These are phyloP conservation scores for Macrolepiota albuminosa DNA, from an alignment of 768 basidiomycete genomes.

Conservation along the genomic window DNA sequence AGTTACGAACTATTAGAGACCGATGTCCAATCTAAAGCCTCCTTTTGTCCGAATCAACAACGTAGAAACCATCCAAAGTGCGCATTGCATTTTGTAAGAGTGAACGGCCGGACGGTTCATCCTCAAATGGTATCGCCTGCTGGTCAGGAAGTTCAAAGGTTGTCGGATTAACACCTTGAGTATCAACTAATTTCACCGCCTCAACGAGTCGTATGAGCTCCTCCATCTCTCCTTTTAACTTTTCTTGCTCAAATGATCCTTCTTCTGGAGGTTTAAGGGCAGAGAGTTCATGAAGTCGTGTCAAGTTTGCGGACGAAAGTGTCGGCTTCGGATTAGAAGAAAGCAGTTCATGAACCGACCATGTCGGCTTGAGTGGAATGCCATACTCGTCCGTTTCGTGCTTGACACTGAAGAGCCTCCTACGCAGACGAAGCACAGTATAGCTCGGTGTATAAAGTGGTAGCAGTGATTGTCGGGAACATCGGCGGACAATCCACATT, in stretches of 20 bases:
- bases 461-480: slow-evolving; percentile 16
- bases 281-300: slow-evolving; percentile 64
- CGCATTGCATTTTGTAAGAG: slow-evolving; percentile 50
- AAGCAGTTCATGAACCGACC: slow-evolving; percentile 76
- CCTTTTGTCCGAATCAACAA: slow-evolving; percentile 51
- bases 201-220: slow-evolving; percentile 75
- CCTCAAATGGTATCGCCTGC: slow-evolving; percentile 11
- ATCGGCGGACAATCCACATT: slow-evolving; percentile 20
- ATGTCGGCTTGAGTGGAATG: slow-evolving; percentile 64
- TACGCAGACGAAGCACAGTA: slow-evolving; percentile 9
- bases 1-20: neutral
- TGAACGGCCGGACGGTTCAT: slow-evolving; percentile 26
- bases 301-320: slow-evolving; percentile 52
- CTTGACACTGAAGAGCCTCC: slow-evolving; percentile 3
- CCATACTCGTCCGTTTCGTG: slow-evolving; percentile 50
- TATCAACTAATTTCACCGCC: slow-evolving; percentile 66
- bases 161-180: slow-evolving; percentile 26
- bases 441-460: slow-evolving; percentile 3
- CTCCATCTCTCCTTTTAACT: slow-evolving; percentile 56
- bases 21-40: slow-evolving; percentile 8
- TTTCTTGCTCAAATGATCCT: slow-evolving; percentile 46
- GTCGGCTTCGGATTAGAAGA: slow-evolving; percentile 72
- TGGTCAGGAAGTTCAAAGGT: slow-evolving; percentile 31
- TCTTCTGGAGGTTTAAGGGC: slow-evolving; percentile 65
- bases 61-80: slow-evolving; percentile 50